These are phyloP conservation scores for Pulveroboletus sp. DNA, from an alignment of 768 basidiomycete genomes.

Conservation along the genomic window DNA sequence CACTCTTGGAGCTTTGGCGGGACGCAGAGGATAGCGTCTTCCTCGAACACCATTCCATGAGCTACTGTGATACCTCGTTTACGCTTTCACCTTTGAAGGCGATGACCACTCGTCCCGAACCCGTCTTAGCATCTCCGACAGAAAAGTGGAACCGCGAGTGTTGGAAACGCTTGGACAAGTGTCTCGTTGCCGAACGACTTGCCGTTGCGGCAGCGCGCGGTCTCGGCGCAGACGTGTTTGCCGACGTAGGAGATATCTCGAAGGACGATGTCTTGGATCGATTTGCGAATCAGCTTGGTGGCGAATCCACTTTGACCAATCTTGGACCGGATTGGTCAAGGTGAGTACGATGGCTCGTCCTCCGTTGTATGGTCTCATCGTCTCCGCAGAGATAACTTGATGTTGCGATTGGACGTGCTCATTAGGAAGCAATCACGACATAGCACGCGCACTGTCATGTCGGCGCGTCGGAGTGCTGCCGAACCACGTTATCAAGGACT, in stretches of 20 bases:
- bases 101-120: background rate
- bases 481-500: slow-evolving; percentile 53
- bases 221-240: slow-evolving; percentile 37
- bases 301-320: slow-evolving; percentile 34
- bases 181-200: slow-evolving; percentile 69
- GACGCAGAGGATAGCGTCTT: slow-evolving; percentile 29
- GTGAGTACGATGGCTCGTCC: slow-evolving; percentile 36
- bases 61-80: slow-evolving; percentile 12
- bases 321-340: slow-evolving; percentile 54
- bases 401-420: slow-evolving; percentile 31
- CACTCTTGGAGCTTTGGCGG: slow-evolving; percentile 26
- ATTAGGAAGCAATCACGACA: slow-evolving; percentile 25
- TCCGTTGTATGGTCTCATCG: background rate
- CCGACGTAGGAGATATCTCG: slow-evolving; percentile 48
- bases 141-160: slow-evolving; percentile 67
- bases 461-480: slow-evolving; percentile 26
- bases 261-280: slow-evolving; percentile 56
- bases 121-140: slow-evolving; percentile 2
- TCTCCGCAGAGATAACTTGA: slow-evolving; percentile 15
- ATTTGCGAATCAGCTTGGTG: slow-evolving; percentile 51
- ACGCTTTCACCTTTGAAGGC: slow-evolving; percentile 16
- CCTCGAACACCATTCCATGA: slow-evolving; percentile 24
- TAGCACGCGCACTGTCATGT: background rate
- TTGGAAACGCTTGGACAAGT: slow-evolving; percentile 77
- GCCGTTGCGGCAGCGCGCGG: slow-evolving; percentile 37